Evolutionary conservation across 2,329 filamentous ascomycete genomes (phyloP).

Genomic region (Pseudogymnoascus sp.): DNA sequence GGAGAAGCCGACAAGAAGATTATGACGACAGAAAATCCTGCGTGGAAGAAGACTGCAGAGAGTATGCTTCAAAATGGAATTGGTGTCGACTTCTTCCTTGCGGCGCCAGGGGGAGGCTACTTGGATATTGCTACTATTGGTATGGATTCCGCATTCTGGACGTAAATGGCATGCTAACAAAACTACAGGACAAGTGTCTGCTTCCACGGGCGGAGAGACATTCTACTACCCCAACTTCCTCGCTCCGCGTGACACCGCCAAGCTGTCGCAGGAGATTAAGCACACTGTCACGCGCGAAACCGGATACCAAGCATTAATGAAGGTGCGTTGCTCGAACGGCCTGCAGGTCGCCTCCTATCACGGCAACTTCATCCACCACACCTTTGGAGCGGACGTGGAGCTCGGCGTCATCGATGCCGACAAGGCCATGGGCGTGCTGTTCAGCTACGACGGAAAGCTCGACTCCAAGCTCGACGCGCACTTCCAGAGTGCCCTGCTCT

Average conservation of each 20-base stretch:
- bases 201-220: constrained; percentile 85
- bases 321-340: constrained; percentile 95
- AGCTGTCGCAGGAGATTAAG: constrained; percentile 75
- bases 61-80: constrained; percentile 83
- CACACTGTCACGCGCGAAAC: constrained; percentile 85
- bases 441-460: constrained; percentile 95
- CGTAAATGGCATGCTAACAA: constrained; percentile 21
- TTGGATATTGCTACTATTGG: constrained; percentile 88
- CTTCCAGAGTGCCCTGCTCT: constrained; percentile 91
- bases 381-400: constrained; percentile 88
- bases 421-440: constrained; percentile 85
- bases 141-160: constrained; percentile 34
- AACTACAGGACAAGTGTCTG: constrained; percentile 64
- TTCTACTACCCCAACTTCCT: constrained; percentile 98
- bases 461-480: constrained; percentile 93
- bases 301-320: constrained; percentile 94
- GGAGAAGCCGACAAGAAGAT: constrained; percentile 90
- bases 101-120: constrained; percentile 81
- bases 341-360: constrained; percentile 91
- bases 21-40: constrained; percentile 80
- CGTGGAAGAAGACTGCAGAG: constrained; percentile 76
- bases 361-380: constrained; percentile 93
- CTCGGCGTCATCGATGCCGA: constrained; percentile 89
- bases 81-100: constrained; percentile 90
- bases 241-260: constrained; percentile 73